These are phyloP conservation scores for Parasitella parasitica DNA, from an alignment of 371 early-diverging fungal genomes.

Conservation along the genomic window DNA sequence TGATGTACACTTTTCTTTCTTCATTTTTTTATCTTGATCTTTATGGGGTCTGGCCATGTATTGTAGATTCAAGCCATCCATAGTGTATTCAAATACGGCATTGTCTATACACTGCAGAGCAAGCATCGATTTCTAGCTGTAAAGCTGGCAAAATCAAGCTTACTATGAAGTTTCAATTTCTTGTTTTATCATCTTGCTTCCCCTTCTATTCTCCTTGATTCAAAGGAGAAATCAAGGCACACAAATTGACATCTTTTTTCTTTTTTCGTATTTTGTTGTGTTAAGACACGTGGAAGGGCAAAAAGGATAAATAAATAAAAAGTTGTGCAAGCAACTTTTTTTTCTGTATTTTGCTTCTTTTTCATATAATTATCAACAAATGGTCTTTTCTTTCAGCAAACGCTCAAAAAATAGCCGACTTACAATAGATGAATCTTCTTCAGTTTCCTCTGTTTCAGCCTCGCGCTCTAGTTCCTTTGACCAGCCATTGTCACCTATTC, in stretches of 20 bases:
- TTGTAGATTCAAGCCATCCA: no score
- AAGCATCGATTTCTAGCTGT: no score
- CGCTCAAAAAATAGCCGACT: neutral
- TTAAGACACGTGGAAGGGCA: neutral
- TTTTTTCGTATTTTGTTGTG: no score
- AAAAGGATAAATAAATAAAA: neutral
- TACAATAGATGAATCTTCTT: conserved; percentile 5
- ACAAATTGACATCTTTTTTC: neutral
- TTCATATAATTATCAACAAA: neutral
- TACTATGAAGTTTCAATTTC: no score
- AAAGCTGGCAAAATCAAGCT: no score
- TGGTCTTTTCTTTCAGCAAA: conserved; percentile 9
- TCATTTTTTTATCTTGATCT: neutral
- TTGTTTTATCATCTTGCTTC: no score
- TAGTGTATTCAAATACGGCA: no score
- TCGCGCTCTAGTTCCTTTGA: conserved; percentile 17
- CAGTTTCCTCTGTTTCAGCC: conserved; percentile 4
- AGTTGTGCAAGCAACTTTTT: neutral
- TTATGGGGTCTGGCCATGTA: no score
- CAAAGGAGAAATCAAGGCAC: neutral
- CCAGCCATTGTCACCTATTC: conserved; percentile 8
- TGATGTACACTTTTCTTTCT: neutral
- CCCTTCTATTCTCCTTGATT: neutral
- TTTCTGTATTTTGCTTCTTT: neutral
- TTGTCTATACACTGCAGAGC: no score